Evolutionary conservation across 495 filamentous ascomycete genomes (phyloP), one percentile per base, ranked within the genome.

Genomic region (Aspergillus asperescens): DNA sequence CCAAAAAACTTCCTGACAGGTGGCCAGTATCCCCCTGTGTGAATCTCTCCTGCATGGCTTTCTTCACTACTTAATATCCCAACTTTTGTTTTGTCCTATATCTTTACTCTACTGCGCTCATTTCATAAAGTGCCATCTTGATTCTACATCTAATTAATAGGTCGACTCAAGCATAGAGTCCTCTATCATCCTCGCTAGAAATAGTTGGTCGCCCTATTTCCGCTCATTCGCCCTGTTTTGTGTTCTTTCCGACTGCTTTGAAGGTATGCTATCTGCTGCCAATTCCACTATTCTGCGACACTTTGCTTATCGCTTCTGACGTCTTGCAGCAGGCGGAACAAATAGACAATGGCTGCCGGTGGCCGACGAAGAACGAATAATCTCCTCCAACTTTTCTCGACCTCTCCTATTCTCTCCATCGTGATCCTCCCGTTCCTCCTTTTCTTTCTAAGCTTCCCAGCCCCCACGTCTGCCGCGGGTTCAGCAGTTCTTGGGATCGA

Each of bases 401-500:
- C 61, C 45, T 70, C 68, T 23, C 67, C 72, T 19, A 50, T 77
- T 29, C 50, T 75, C 38, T 70, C 71, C 12, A 47, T 71, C 54
- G 40, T 69, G 1, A 42, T 74, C 38, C 54, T 74, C 5, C 70
- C 70, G 3, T 71, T 81, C 50, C 63, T 84, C 19, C 60, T 78
- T 18, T 76, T 83, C 52, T 63, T 85, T 38, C 64, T 82, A 51
- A 69, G 81, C 41, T 78, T 86, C 50, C 69, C 77, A n/a, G 70
- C 75, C 39, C 75, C 78, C 62, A 82, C 81, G 27, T 77, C 82
- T 12, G 79, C 81, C 52, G 78, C 76, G 43, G 76, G 77, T 25
- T 80, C 86, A 32, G 86, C 86, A 37, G 90, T 99, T 39, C 75
- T 99, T 16, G 93, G 93, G 31, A 78, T 99, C 57, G 93, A 99